These are phyloP conservation scores for Xylaria castorea DNA, from an alignment of 495 filamentous ascomycete genomes.

Conservation along the genomic window DNA sequence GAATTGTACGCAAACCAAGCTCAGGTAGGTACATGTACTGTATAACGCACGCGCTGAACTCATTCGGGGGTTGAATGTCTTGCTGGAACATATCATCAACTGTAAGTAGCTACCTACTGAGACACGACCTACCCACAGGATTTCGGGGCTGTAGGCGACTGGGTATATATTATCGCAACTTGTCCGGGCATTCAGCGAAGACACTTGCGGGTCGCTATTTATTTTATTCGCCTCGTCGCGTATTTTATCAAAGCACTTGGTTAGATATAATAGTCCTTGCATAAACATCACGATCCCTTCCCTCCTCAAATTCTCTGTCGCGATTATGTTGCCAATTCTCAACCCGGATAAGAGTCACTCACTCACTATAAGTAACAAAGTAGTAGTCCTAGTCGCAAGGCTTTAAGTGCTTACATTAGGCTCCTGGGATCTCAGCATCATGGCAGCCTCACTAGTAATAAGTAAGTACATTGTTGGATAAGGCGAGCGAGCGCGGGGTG, in stretches of 20 bases:
- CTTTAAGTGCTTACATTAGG: slow-evolving; percentile 17
- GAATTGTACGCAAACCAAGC: not conserved
- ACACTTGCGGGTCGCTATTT: not conserved
- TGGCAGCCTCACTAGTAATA: not conserved
- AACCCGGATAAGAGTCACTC: not conserved
- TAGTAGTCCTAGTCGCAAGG: not conserved
- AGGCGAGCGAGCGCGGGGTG: not conserved
- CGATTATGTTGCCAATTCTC: slow-evolving; percentile 5
- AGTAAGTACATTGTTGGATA: not conserved
- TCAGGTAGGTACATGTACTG: not conserved
- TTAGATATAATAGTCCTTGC: not conserved
- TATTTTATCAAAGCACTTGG: not conserved
- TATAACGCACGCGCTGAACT: not conserved
- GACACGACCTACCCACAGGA: too few species aligned
- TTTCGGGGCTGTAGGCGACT: too few species aligned
- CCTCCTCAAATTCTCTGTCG: not conserved
- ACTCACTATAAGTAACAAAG: too few species aligned
- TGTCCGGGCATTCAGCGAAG: too few species aligned
- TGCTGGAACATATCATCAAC: too few species aligned
- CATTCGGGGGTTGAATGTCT: not conserved
- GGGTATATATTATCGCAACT: too few species aligned
- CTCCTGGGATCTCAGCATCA: not conserved
- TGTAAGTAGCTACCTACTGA: not conserved
- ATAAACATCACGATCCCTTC: not conserved
- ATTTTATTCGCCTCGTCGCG: not conserved